These are phyloP conservation scores for Aspergillus floridensis DNA, from an alignment of 2,329 filamentous ascomycete species.

Conservation along the genomic window DNA sequence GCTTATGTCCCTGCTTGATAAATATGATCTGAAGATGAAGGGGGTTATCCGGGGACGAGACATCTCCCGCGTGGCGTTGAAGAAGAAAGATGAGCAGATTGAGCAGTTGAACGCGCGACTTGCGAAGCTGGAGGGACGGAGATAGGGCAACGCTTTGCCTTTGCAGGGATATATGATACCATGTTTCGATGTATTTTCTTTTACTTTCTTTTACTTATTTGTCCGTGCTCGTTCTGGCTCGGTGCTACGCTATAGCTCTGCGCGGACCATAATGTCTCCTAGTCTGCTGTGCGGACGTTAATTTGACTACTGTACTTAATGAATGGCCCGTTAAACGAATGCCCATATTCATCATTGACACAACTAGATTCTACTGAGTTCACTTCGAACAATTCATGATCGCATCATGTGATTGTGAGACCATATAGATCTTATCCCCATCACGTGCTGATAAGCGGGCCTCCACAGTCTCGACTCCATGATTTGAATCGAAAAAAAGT, in stretches of 20 bases:
- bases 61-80: constrained; percentile 60
- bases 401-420: not conserved
- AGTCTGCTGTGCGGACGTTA: constrained; percentile 3
- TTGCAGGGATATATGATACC: constrained; percentile 18
- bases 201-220: not conserved
- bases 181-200: not conserved
- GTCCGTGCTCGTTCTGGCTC: not conserved
- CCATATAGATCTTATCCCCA: constrained; percentile 6
- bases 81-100: constrained; percentile 63
- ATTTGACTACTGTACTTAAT: not conserved
- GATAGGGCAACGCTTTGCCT: constrained; percentile 43
- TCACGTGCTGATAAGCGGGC: constrained; percentile 13
- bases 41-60: constrained; percentile 66
- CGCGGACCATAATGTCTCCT: not conserved
- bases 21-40: constrained; percentile 57
- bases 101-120: constrained; percentile 66
- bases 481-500: not conserved
- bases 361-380: too few species aligned
- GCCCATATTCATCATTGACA: too few species aligned
- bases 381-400: too few species aligned
- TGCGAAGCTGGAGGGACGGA: constrained; percentile 54
- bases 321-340: not conserved
- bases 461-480: not conserved
- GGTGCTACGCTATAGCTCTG: not conserved
- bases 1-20: constrained; percentile 48